Conservation (phyloP, 305 asterid species). For the Andrographis paniculata region DNA sequence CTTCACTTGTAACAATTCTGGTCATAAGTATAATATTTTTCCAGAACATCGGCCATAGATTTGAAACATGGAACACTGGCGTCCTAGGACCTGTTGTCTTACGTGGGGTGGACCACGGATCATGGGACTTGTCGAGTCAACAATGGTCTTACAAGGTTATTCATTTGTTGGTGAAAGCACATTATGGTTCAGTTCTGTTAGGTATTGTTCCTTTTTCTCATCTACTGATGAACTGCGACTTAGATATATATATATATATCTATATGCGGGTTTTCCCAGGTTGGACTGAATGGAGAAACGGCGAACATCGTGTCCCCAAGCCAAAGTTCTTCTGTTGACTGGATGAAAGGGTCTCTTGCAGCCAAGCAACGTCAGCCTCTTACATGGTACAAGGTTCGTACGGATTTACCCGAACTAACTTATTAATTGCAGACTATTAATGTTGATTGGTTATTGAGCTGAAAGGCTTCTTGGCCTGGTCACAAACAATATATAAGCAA, state of each 20-base stretch:
- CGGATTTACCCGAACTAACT: constrained; percentile 11
- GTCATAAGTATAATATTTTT: too few relatives aligned
- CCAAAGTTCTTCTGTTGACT: constrained; percentile 43
- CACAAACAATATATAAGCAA: too few relatives aligned
- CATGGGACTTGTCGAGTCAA: constrained; percentile 62
- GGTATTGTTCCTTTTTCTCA: constrained; percentile 1
- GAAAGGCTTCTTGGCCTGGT: too few relatives aligned
- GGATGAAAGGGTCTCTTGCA: constrained; percentile 43
- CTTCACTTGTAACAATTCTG: constrained; percentile 22
- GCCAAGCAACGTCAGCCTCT: constrained; percentile 51
- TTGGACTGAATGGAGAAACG: constrained; percentile 84
- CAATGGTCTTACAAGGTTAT: constrained; percentile 98
- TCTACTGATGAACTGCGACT: neutral
- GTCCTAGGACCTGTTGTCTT: constrained; percentile 77
- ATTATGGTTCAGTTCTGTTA: constrained; percentile 39
- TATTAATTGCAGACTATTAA: neutral
- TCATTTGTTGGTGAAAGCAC: too few relatives aligned
- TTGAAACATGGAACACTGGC: constrained; percentile 68
- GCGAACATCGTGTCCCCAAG: constrained; percentile 62
- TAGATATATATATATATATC: neutral
- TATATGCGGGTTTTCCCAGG: constrained; percentile 27
- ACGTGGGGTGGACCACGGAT: constrained; percentile 61
- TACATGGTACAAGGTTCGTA: constrained; percentile 94
- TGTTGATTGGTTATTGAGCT: too few relatives aligned
- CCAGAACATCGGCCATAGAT: constrained; percentile 75